Conservation (phyloP, 805 yeast species). For the Priceomyces haplophilus region DNA sequence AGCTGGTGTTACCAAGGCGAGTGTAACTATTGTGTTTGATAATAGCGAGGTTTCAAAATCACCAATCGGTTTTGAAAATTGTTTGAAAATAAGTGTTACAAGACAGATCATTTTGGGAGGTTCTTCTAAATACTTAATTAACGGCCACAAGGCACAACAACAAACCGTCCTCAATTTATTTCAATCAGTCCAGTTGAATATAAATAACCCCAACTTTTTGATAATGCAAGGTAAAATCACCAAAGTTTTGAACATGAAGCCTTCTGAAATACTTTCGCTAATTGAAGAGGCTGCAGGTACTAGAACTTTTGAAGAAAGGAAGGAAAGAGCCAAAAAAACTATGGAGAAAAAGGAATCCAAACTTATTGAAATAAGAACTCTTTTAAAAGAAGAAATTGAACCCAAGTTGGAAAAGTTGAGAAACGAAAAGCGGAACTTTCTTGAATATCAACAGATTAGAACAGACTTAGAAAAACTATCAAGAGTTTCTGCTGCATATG, state of each 20-base stretch:
- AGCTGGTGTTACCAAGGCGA: constrained; percentile 96
- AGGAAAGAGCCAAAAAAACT: constrained; percentile 86
- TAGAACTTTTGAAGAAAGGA: constrained; percentile 88
- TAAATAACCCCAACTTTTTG: constrained; percentile 93
- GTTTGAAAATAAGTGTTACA: constrained; percentile 80
- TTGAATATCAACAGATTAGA: constrained; percentile 84
- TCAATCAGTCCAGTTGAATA: constrained; percentile 92
- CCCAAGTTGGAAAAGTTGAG: constrained; percentile 83
- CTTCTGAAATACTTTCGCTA: constrained; percentile 80
- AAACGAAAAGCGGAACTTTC: constrained; percentile 73
- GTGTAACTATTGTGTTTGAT: constrained; percentile 94
- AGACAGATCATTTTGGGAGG: constrained; percentile 91
- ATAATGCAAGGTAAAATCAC: constrained; percentile 99
- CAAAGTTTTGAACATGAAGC: constrained; percentile 94
- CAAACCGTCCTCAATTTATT: constrained; percentile 85
- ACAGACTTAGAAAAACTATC: constrained; percentile 73
- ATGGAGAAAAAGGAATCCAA: constrained; percentile 89
- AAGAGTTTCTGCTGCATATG: constrained; percentile 74
- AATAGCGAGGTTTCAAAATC: constrained; percentile 71
- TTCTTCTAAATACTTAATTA: constrained; percentile 84
- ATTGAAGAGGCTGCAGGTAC: constrained; percentile 99
- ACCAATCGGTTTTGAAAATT: constrained; percentile 84
- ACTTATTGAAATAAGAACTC: constrained; percentile 67
- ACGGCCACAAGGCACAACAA: constrained; percentile 96
- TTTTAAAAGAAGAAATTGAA: constrained; percentile 83